Percentiles rank a stretch among this genome's conserved stretches.
phyloP scores from a whole-genome alignment of 2,329 filamentous ascomycete species.

The Penicillium thymicola region DNA sequence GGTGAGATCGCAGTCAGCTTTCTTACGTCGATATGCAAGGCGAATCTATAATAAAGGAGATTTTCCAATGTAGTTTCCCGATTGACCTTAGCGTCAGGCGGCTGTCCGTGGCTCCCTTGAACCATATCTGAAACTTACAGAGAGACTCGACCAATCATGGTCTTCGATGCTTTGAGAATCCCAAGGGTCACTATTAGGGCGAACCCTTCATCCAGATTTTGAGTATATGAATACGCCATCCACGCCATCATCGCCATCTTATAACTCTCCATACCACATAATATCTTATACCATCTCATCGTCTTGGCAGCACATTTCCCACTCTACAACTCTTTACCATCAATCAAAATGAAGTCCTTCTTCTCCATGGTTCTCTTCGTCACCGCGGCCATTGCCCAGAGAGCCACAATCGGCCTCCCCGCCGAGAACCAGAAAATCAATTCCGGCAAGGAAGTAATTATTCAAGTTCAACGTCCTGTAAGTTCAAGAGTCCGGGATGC shows the following conservation, averaged over 20 bases:
- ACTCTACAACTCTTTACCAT: background rate
- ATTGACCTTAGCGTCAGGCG: constrained; percentile 1
- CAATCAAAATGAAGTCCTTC: constrained; percentile 25
- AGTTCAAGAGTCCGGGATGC: background rate
- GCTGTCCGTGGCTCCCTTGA: background rate
- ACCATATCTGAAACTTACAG: background rate
- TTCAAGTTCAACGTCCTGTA: constrained; percentile 33
- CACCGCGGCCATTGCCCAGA: constrained; percentile 27
- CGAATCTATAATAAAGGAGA: background rate
- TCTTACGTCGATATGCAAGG: constrained; percentile 3
- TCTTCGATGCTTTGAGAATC: background rate
- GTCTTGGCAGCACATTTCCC: background rate
- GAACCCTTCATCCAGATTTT: background rate
- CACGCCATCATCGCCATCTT: background rate
- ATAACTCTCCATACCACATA: background rate
- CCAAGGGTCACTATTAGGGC: background rate
- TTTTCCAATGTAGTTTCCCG: background rate
- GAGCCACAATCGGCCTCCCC: constrained; percentile 25
- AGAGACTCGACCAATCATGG: background rate
- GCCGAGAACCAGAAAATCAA: constrained; percentile 14
- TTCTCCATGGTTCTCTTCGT: constrained; percentile 19
- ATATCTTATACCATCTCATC: background rate
- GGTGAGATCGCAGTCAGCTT: background rate
- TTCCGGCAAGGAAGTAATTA: constrained; percentile 20
- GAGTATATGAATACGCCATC: background rate